Base-by-base conservation (phyloP, 2,329 filamentous ascomycete species). In the Xylariaceae sp. region DNA sequence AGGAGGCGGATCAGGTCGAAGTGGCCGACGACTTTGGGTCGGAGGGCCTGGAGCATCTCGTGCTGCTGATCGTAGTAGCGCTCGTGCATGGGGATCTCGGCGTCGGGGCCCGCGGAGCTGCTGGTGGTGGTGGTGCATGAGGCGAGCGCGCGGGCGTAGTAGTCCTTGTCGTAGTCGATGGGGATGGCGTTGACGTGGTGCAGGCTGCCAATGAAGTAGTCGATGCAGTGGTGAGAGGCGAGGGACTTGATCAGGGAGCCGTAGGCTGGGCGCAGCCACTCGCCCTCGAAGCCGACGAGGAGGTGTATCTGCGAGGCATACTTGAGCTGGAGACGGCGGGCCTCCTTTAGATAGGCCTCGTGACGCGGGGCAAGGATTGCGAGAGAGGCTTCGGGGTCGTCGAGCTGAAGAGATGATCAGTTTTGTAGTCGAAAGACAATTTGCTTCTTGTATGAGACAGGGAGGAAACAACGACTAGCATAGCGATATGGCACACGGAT, bases 181-280 rank as follows among this genome's bases (percentile, higher is more conserved):
- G 93, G 90, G 33, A 91, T 73, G 13, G 82, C 82, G 57, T 87
- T 80, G 7, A 90, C 86, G 64, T 98, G 93, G 67, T 98, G 93
- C 37, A 97, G 76, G 1, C 87, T 94, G 43, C 93, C 93, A 59
- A 98, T 76, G 69, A 96, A 95, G 66, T 94, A 87, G 66, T 97
- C 91, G 47, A 95, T 76, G 9, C 68, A 65, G 30, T 87, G 76
- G 47, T 78, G 73, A 6, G 72, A 59, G 17, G 83, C 68, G 3
- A 88, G 74, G 9, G 63, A 53, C 26, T 68, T 58, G 44, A 95
- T 82, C 35, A 85, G 67, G 2, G 68, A 48, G 0, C 63, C 64
- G 53, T 82, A 79, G 3, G 71, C 74, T 0, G 83, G 74, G 6
- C 90, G 83, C 62, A 96, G 93, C 82, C 88, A 98, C 62, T 98